These are phyloP conservation scores for Fusarium chaquense DNA, from an alignment of 2,329 filamentous ascomycete genomes.

Conservation along the genomic window DNA sequence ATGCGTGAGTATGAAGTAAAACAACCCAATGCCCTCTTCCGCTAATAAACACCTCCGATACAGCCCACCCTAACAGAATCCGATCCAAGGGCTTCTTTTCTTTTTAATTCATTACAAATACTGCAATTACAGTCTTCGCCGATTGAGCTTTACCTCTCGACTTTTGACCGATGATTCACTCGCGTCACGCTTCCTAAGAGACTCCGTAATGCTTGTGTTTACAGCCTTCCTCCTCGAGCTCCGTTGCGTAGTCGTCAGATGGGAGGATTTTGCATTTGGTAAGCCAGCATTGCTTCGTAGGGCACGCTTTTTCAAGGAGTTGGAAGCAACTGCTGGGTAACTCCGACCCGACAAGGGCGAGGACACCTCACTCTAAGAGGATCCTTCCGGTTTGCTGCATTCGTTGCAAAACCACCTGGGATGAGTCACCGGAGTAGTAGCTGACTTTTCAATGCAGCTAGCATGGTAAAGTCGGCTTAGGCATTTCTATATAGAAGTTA, in stretches of 20 bases:
- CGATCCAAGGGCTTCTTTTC: background rate
- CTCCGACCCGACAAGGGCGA: slow-evolving; percentile 24
- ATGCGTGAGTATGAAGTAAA: slow-evolving; percentile 30
- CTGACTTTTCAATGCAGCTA: slow-evolving; percentile 57
- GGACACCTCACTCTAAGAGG: slow-evolving; percentile 47
- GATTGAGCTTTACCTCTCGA: slow-evolving; percentile 13
- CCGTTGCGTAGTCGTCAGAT: slow-evolving; percentile 8
- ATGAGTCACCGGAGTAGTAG: slow-evolving; percentile 53
- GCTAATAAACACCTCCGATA: slow-evolving; percentile 23
- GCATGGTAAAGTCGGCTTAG: slow-evolving; percentile 61
- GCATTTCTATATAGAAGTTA: slow-evolving; percentile 56
- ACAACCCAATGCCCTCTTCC: slow-evolving; percentile 17
- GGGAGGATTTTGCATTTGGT: slow-evolving; percentile 13
- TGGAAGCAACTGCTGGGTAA: background rate
- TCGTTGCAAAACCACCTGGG: slow-evolving; percentile 60
- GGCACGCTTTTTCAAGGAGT: background rate
- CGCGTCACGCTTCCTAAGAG: background rate
- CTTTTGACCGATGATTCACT: slow-evolving; percentile 8
- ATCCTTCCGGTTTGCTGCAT: slow-evolving; percentile 49
- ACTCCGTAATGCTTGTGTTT: background rate
- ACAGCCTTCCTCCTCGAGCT: slow-evolving; percentile 12
- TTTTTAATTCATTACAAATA: slow-evolving; percentile 11
- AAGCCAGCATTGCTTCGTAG: background rate
- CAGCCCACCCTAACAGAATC: slow-evolving; percentile 7
- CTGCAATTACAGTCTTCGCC: slow-evolving; percentile 2